Conservation (phyloP, 148 eudicot species). For the Heliosperma pusillum region DNA sequence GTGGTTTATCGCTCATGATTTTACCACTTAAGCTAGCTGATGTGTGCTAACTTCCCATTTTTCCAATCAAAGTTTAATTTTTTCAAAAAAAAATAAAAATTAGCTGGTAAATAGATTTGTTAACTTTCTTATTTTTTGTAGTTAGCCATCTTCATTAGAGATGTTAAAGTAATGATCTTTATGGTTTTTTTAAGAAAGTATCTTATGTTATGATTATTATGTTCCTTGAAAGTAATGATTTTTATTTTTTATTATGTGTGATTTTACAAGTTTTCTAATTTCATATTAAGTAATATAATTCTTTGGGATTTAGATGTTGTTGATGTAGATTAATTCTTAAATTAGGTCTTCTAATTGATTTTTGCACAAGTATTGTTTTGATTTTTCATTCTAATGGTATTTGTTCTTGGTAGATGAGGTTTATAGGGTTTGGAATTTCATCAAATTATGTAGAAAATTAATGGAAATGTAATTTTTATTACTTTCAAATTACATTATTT, state of each 20-base stretch:
- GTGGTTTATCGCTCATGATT: no score
- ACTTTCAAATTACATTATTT: background rate
- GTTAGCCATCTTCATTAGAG: background rate
- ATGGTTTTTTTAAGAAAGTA: background rate
- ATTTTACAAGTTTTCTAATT: background rate
- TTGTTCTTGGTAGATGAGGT: no score
- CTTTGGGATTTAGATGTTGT: background rate
- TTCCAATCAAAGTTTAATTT: background rate
- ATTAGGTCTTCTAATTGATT: no score
- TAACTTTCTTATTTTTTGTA: background rate
- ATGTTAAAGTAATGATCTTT: conserved; percentile 11
- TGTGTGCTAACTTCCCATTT: no score
- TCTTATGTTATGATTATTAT: background rate
- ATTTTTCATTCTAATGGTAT: background rate
- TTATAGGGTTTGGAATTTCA: no score
- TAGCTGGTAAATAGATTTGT: background rate
- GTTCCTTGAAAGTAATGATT: background rate
- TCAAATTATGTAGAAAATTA: no score
- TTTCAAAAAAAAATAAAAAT: no score
- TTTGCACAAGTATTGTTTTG: background rate
- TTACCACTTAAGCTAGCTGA: no score
- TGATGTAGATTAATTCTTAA: background rate
- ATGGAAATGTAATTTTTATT: background rate
- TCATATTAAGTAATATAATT: background rate
- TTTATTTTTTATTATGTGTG: no score